A percentile compares a stretch with the other conserved stretches of the same genome.
These are phyloP conservation scores for Plantago coronopus DNA, from an alignment of 305 asterid genomes.

Conservation along the genomic window DNA sequence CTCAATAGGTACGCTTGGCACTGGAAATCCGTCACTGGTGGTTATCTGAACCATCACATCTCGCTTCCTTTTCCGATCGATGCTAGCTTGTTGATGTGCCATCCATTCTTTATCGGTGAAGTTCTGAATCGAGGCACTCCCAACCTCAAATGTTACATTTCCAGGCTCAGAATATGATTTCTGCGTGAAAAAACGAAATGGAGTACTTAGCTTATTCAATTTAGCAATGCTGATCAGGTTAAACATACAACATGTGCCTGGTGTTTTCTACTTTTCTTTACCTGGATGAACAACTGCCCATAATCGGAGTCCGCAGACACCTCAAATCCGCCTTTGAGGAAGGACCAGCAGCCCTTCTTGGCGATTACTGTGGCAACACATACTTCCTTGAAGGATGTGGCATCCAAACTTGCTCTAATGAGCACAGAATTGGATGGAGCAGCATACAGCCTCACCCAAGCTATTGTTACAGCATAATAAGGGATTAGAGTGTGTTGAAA, in stretches of 20 bases:
- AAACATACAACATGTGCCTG: too few species aligned
- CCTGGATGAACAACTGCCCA: too few species aligned
- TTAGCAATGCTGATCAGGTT: not conserved
- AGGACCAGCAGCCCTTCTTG: conserved; percentile 43
- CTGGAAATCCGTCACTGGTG: conserved; percentile 44
- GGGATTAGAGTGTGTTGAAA: too few species aligned
- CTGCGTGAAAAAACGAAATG: conserved; percentile 22
- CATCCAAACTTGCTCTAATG: too few species aligned
- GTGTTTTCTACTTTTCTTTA: too few species aligned
- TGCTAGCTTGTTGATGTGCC: conserved; percentile 26
- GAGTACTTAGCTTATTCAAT: not conserved
- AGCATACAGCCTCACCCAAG: too few species aligned
- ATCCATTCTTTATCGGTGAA: conserved; percentile 40
- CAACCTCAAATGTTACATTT: conserved; percentile 29
- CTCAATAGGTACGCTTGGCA: conserved; percentile 39
- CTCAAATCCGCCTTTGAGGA: conserved; percentile 43
- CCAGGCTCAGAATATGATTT: conserved; percentile 17
- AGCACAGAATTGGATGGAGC: too few species aligned
- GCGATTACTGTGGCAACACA: conserved; percentile 34
- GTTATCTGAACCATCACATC: conserved; percentile 49
- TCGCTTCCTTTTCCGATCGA: conserved; percentile 54
- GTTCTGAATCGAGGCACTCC: conserved; percentile 45
- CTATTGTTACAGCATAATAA: too few species aligned
- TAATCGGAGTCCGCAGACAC: too few species aligned
- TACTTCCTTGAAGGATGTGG: too few species aligned